Conservation (phyloP, 768 basidiomycete genomes). For the Xanthoconium stramineum region DNA sequence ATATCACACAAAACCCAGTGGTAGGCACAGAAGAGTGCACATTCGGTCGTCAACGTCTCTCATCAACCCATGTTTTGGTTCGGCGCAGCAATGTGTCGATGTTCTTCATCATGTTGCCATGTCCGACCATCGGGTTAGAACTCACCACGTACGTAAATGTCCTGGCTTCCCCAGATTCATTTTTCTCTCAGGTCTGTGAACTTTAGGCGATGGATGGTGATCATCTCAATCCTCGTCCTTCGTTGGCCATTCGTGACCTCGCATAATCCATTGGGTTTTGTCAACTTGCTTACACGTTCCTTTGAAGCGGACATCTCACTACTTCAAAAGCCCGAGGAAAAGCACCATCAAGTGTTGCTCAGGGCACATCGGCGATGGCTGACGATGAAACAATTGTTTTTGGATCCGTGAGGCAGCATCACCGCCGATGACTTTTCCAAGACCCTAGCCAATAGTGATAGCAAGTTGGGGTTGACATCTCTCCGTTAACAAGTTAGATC, state of each 20-base stretch:
- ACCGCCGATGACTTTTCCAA: not conserved
- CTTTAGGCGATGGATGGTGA: not conserved
- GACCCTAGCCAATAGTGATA: too few relatives aligned
- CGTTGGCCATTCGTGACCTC: not conserved
- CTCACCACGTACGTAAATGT: conserved; percentile 9
- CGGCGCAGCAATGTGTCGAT: not conserved
- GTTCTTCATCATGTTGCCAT: not conserved
- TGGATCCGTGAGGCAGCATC: not conserved
- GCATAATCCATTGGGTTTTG: not conserved
- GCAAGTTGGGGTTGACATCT: not conserved
- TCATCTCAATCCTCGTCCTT: not conserved
- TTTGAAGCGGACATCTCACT: not conserved
- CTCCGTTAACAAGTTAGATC: not conserved
- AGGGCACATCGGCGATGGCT: not conserved
- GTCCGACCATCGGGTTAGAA: conserved; percentile 3
- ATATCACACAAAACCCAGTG: not conserved
- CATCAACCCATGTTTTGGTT: not conserved
- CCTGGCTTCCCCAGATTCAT: conserved; percentile 8
- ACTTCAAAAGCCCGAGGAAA: not conserved
- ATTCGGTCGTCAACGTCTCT: not conserved
- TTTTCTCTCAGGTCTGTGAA: conserved; percentile 1
- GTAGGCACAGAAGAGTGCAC: not conserved
- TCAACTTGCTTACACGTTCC: not conserved
- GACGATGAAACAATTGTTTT: not conserved
- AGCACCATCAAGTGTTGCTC: not conserved